Evolutionary conservation across 1,284 basidiomycete genomes (phyloP).

Genomic region (Tremellales sp.): DNA sequence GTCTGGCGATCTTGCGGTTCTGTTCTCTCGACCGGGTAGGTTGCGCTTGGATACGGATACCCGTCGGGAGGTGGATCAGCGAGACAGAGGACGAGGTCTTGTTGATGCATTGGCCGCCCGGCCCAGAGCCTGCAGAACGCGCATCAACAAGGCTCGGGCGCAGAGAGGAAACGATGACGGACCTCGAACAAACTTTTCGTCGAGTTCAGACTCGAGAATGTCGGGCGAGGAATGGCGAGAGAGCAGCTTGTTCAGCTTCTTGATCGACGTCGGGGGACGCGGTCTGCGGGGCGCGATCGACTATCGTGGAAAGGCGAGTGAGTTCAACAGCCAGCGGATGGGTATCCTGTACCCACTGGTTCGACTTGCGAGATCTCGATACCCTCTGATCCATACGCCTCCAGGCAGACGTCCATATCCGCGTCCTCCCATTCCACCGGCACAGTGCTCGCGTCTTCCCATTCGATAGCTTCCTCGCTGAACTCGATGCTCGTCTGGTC

Average conservation of each 20-base stretch:
- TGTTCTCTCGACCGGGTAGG: constrained; percentile 49
- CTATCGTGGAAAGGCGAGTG: too few relatives aligned
- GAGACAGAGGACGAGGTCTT: constrained; percentile 50
- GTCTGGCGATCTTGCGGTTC: constrained; percentile 47
- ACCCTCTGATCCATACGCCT: too few relatives aligned
- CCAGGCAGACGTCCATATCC: too few relatives aligned
- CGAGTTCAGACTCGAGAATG: constrained; percentile 43
- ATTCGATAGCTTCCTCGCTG: too few relatives aligned
- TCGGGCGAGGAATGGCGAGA: constrained; percentile 23
- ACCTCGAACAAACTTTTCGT: constrained; percentile 48
- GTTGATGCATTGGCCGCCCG: constrained; percentile 51
- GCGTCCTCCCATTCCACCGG: too few relatives aligned
- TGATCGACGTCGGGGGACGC: constrained; percentile 33
- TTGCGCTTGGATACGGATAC: constrained; percentile 49
- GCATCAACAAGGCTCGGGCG: not conserved
- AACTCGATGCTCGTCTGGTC: too few relatives aligned
- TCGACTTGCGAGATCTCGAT: too few relatives aligned
- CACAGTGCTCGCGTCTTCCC: too few relatives aligned
- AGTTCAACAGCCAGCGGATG: too few relatives aligned
- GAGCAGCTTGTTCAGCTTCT: constrained; percentile 39
- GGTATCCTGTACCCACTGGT: too few relatives aligned
- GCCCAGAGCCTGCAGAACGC: constrained; percentile 41
- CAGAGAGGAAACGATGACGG: constrained; percentile 7
- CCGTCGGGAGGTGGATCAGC: constrained; percentile 49
- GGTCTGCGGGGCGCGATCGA: constrained; percentile 13